Conservation (phyloP, 805 yeast species). For the Saturnispora saitoi region DNA sequence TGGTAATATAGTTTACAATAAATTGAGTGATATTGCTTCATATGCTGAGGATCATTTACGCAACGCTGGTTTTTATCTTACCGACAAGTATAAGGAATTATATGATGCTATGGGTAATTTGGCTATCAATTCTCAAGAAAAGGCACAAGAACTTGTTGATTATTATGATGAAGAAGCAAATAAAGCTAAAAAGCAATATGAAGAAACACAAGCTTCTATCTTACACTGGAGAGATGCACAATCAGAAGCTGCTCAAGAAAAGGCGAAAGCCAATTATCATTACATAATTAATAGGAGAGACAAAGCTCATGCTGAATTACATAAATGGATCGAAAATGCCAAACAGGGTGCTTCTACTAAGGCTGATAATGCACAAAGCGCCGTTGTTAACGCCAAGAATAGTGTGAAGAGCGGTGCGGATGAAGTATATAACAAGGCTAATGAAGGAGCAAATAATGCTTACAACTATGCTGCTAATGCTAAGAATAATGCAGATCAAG, state of each 20-base stretch:
- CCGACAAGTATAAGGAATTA: constrained; percentile 9
- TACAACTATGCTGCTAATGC: constrained; percentile 1
- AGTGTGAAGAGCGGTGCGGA: not conserved
- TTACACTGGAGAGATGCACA: constrained; percentile 25
- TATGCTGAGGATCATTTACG: constrained; percentile 1
- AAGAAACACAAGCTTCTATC: constrained; percentile 24
- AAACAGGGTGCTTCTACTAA: not conserved
- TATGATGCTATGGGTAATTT: constrained; percentile 9
- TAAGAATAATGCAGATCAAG: constrained; percentile 3
- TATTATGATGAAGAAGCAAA: constrained; percentile 1
- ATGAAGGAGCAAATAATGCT: not conserved
- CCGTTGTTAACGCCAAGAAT: not conserved
- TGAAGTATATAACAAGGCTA: not conserved
- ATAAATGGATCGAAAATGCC: constrained; percentile 13
- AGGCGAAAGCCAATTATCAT: constrained; percentile 21
- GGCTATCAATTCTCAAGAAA: constrained; percentile 16
- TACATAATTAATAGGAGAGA: constrained; percentile 16
- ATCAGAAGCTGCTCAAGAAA: constrained; percentile 23
- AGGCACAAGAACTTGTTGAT: not conserved
- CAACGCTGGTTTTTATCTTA: not conserved
- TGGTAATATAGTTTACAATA: constrained; percentile 6
- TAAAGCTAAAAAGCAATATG: constrained; percentile 22
- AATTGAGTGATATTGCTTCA: constrained; percentile 4
- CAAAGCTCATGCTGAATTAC: constrained; percentile 17
- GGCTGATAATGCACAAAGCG: not conserved